Conservation (phyloP, 495 filamentous ascomycete genomes). For the Xeromyces bisporus region DNA sequence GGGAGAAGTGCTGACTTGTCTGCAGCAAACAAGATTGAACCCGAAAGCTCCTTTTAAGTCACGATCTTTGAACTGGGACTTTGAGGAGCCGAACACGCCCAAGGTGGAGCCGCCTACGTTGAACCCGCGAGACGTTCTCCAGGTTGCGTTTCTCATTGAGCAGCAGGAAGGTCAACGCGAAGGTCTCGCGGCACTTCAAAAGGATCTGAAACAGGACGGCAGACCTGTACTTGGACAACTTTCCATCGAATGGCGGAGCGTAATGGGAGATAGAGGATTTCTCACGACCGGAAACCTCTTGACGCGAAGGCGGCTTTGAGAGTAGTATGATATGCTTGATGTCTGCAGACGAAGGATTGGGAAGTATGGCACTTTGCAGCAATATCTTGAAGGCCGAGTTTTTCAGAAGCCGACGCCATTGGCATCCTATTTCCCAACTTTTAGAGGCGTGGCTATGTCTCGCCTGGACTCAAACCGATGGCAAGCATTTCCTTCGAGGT, state of each 20-base stretch:
- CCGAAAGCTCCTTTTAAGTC: conserved; percentile 39
- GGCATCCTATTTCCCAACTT: too few relatives aligned
- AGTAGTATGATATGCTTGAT: too few relatives aligned
- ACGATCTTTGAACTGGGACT: conserved; percentile 42
- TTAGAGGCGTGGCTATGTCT: too few relatives aligned
- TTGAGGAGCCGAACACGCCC: conserved; percentile 12
- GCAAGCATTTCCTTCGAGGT: too few relatives aligned
- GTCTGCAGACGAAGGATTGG: too few relatives aligned
- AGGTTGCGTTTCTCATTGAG: conserved; percentile 78
- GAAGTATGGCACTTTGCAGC: too few relatives aligned
- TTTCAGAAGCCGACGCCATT: too few relatives aligned
- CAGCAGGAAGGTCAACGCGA: conserved; percentile 38
- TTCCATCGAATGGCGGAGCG: conserved; percentile 69
- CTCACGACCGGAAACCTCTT: conserved; percentile 76
- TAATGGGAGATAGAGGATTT: conserved; percentile 80
- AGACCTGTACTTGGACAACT: conserved; percentile 61
- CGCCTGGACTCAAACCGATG: too few relatives aligned
- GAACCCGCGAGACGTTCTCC: conserved; percentile 71
- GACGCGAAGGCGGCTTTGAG: conserved; percentile 32
- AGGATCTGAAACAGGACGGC: conserved; percentile 39
- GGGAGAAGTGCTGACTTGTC: conserved; percentile 2
- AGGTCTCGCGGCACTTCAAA: conserved; percentile 28
- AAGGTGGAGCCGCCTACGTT: conserved; percentile 40
- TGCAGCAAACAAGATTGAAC: conserved; percentile 33
- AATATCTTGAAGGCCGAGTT: too few relatives aligned